Conservation (phyloP, 768 basidiomycete species). For the Agrocybe chaxingu region DNA sequence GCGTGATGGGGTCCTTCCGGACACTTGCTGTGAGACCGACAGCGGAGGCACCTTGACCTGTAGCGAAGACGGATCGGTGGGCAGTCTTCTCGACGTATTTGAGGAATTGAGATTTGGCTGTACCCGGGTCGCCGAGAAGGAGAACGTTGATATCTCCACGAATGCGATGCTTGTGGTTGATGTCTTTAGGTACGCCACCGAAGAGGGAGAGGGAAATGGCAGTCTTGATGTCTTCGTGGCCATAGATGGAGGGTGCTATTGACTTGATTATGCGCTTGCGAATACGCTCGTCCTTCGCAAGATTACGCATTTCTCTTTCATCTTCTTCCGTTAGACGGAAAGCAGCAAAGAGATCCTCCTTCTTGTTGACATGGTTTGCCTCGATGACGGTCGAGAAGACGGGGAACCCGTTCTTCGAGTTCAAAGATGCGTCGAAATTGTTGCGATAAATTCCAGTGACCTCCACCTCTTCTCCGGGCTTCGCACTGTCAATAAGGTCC, state of each 20-base stretch:
- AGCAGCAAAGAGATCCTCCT: constrained; percentile 98
- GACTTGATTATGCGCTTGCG: constrained; percentile 97
- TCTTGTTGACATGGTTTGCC: constrained; percentile 98
- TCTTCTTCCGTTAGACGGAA: constrained; percentile 97
- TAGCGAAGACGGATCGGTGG: constrained; percentile 95
- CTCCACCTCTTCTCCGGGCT: constrained; percentile 99
- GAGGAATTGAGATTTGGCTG: constrained; percentile 97
- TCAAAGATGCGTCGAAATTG: constrained; percentile 97
- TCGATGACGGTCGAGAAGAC: constrained; percentile 98
- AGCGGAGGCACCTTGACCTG: constrained; percentile 96
- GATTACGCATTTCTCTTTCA: constrained; percentile 83
- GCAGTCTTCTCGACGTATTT: constrained; percentile 99
- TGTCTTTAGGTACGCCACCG: constrained; percentile 91
- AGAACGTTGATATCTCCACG: constrained; percentile 98
- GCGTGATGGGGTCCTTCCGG: constrained; percentile 95
- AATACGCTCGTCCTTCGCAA: constrained; percentile 91
- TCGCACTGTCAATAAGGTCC: constrained; percentile 97
- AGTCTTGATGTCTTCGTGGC: constrained; percentile 99
- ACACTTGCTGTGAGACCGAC: constrained; percentile 99
- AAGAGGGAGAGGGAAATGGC: constrained; percentile 94
- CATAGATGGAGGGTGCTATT: constrained; percentile 98
- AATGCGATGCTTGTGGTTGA: constrained; percentile 93
- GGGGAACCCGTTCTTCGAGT: constrained; percentile 98
- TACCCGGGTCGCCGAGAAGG: constrained; percentile 95
- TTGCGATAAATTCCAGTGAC: constrained; percentile 98